phyloP scores from a whole-genome alignment of 768 basidiomycete genomes.

The Boletellus emodensis region DNA sequence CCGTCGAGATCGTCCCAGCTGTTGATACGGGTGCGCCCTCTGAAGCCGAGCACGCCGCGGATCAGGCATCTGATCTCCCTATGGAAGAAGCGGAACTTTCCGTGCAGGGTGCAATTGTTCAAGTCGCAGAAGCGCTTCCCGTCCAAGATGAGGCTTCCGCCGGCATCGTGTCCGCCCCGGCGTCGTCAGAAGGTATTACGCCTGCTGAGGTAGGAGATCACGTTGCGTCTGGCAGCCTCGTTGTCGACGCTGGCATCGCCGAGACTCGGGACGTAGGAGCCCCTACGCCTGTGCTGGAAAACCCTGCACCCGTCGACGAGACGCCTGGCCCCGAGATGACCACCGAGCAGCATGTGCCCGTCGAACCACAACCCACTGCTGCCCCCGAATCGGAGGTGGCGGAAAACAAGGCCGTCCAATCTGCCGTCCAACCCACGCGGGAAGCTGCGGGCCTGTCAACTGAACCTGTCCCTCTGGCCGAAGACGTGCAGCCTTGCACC shows the following conservation, averaged over 20 bases:
- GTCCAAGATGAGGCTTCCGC: neutral
- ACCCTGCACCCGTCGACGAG: slow-evolving; percentile 3
- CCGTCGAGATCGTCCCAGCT: neutral
- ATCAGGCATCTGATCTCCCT: neutral
- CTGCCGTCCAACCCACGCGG: neutral
- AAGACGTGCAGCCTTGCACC: neutral
- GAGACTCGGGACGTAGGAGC: neutral
- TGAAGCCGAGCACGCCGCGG: slow-evolving; percentile 5
- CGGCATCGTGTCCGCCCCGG: neutral
- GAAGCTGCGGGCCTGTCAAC: neutral
- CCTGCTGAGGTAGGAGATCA: slow-evolving; percentile 5
- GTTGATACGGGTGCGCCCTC: neutral
- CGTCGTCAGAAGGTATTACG: neutral
- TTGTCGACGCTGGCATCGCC: neutral
- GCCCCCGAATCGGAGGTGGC: too few species aligned
- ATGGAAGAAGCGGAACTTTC: neutral
- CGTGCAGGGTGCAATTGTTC: neutral
- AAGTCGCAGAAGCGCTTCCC: neutral
- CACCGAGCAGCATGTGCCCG: neutral
- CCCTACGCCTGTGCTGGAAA: neutral
- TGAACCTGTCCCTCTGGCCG: neutral
- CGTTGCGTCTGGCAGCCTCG: neutral
- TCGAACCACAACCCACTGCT: neutral
- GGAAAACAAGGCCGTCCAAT: too few species aligned
- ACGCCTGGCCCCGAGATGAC: neutral